Percentiles rank a stretch among this genome's conserved stretches.
phyloP scores from a whole-genome alignment of 2,329 filamentous ascomycete species.

The Colletotrichum gloeosporioides region DNA sequence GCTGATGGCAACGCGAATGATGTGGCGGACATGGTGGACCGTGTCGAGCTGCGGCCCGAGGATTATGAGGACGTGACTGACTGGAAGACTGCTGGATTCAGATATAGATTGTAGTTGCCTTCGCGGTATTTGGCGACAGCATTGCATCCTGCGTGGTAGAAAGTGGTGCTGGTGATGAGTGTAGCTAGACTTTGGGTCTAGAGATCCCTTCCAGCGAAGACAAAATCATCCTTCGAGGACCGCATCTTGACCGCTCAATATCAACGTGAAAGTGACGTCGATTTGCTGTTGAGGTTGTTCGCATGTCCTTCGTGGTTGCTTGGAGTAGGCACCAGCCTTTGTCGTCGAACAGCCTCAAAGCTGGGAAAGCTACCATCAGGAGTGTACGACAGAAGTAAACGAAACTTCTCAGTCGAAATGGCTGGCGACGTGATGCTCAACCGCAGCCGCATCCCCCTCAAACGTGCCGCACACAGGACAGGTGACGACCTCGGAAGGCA shows the following conservation, averaged over 20 bases:
- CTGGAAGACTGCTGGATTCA: conserved; percentile 63
- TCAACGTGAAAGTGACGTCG: rapidly evolving
- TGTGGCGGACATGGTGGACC: conserved; percentile 35
- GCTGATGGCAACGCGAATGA: conserved; percentile 25
- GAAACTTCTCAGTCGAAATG: conserved; percentile 49
- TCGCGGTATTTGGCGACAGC: rapidly evolving
- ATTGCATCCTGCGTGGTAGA: background rate
- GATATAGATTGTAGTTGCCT: conserved; percentile 49
- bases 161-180: background rate
- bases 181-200: background rate
- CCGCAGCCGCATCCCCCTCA: conserved; percentile 71
- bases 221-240: background rate
- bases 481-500: conserved; percentile 28
- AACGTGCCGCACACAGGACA: conserved; percentile 73
- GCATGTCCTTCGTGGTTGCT: background rate
- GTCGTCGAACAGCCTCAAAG: no score
- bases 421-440: conserved; percentile 68
- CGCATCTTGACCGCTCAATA: no score
- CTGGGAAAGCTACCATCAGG: no score
- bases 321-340: background rate
- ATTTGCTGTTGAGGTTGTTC: background rate
- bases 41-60: conserved; percentile 43
- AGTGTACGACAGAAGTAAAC: rapidly evolving
- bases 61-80: conserved; percentile 66
- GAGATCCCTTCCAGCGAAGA: background rate